Evolutionary conservation across 1,139 yeast genomes (phyloP).

Genomic region (Diutina scorzettiae): DNA sequence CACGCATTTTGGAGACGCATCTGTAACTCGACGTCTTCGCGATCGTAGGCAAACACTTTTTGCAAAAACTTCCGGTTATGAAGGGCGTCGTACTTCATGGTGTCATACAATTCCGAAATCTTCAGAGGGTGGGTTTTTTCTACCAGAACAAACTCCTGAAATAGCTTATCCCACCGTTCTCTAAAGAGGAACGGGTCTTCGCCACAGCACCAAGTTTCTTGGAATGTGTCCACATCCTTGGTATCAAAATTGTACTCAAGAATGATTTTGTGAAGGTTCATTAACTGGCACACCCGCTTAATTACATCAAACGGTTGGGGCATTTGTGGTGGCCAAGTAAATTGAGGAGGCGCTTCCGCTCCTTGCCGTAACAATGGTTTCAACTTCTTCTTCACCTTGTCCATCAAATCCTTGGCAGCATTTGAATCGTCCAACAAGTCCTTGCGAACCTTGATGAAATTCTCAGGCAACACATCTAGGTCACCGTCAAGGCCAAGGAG

Average conservation of each 20-base stretch:
- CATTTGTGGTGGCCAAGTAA: constrained; percentile 98
- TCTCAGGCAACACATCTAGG: constrained; percentile 43
- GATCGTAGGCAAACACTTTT: constrained; percentile 67
- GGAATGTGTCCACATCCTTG: constrained; percentile 57
- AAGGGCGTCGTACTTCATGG: constrained; percentile 96
- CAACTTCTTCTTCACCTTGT: constrained; percentile 90
- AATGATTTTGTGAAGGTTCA: constrained; percentile 82
- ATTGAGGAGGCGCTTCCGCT: constrained; percentile 96
- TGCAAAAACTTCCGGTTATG: constrained; percentile 88
- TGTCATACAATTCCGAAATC: constrained; percentile 91
- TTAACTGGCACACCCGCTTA: constrained; percentile 85
- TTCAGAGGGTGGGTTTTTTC: constrained; percentile 98
- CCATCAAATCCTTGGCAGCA: constrained; percentile 98
- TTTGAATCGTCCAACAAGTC: constrained; percentile 92
- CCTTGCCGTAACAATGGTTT: constrained; percentile 93
- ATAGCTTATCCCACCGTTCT: constrained; percentile 96
- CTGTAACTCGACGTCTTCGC: constrained; percentile 34
- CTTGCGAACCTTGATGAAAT: constrained; percentile 71
- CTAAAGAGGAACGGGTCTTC: constrained; percentile 85
- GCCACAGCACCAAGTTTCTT: constrained; percentile 88
- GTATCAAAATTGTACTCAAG: constrained; percentile 72
- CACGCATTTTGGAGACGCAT: constrained; percentile 23
- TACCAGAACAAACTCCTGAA: constrained; percentile 82
- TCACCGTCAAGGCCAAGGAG: constrained; percentile 52
- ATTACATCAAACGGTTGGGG: constrained; percentile 95